Evolutionary conservation across 2,329 filamentous ascomycete species (phyloP).

Genomic region (Emericellopsis cladophorae): DNA sequence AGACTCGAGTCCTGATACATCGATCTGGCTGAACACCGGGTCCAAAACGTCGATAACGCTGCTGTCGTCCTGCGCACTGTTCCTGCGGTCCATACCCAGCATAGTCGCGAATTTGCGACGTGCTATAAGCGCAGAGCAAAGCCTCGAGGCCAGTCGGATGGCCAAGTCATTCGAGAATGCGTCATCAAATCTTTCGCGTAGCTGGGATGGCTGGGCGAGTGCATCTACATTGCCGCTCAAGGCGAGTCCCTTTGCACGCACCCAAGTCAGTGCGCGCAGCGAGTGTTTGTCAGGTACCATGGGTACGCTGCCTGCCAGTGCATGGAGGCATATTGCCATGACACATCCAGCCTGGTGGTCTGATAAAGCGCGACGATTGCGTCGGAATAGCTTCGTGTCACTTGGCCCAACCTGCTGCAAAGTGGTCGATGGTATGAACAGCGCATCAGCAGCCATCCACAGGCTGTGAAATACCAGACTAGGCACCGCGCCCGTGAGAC

Average conservation of each 20-base stretch:
- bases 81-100: neutral
- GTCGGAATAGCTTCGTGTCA: neutral
- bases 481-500: conserved; percentile 42
- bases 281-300: conserved; percentile 31
- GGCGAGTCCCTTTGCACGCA: conserved; percentile 37
- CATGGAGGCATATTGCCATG: conserved; percentile 49
- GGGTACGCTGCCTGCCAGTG: conserved; percentile 45
- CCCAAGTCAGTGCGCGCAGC: conserved; percentile 47
- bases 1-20: conserved; percentile 32
- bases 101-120: conserved; percentile 37
- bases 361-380: conserved; percentile 16
- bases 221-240: neutral
- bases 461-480: conserved; percentile 50
- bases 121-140: conserved; percentile 44
- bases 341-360: conserved; percentile 38
- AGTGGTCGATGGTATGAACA: conserved; percentile 42
- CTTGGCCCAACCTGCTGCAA: conserved; percentile 16
- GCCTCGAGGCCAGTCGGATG: conserved; percentile 41
- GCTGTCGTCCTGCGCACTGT: neutral
- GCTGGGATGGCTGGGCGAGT: conserved; percentile 20
- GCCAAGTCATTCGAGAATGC: conserved; percentile 49
- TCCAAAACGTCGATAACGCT: conserved; percentile 27
- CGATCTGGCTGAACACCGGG: conserved; percentile 38
- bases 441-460: conserved; percentile 45
- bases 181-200: conserved; percentile 42